Evolutionary conservation across 345 rosid genomes (phyloP), one percentile per base, ranked within the genome.

Genomic region (Leavenworthia alabamica): DNA sequence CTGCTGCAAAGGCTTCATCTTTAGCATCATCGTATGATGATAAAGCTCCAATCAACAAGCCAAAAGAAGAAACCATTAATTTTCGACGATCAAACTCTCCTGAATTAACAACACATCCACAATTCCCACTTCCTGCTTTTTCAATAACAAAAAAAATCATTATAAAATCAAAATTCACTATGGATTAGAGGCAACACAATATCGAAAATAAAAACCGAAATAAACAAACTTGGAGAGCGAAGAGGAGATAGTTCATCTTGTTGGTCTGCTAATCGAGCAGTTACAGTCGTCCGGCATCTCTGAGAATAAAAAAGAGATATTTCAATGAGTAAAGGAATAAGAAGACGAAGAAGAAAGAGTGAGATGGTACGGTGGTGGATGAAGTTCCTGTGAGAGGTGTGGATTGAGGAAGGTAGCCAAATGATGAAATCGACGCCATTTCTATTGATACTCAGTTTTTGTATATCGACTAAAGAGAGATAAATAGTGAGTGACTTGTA

Each of bases 391-490:
- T n/a, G 6, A 69, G 49, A 8, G 75, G 1, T 53, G 60, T 24
- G 7, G 70, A 62, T 6, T 44, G 68, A 57, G 60, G 72, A 3
- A 73, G 63, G 62, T 62, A 61, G 10, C 62, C 75, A 31, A 70
- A 39, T 7, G 82, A 78, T 15, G 82, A 75, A 75, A 83, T 60
- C 20, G 83, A 81, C 64, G 85, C 88, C 96, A 89, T 86, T 86
- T 47, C 6, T 0, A 40, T 32, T 5, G 10, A 13, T n/a, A 28
- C 32, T 3, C 0, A 29, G 3, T 20, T 20, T 63, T 39, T 13
- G 19, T 17, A 62, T 13, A 17, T 46, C 26, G 20, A 16, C 2
- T 13, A 20, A 17, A 4, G 31, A 29, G 49, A 57, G 39, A 27
- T 15, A n/a, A 29, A 79, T 73, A 71, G 76, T 29, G n/a, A n/a